A percentile compares a stretch with the other conserved stretches of the same genome.
phyloP scores from a whole-genome alignment of 768 basidiomycete species.

The Udeniomyces megalosporus region DNA sequence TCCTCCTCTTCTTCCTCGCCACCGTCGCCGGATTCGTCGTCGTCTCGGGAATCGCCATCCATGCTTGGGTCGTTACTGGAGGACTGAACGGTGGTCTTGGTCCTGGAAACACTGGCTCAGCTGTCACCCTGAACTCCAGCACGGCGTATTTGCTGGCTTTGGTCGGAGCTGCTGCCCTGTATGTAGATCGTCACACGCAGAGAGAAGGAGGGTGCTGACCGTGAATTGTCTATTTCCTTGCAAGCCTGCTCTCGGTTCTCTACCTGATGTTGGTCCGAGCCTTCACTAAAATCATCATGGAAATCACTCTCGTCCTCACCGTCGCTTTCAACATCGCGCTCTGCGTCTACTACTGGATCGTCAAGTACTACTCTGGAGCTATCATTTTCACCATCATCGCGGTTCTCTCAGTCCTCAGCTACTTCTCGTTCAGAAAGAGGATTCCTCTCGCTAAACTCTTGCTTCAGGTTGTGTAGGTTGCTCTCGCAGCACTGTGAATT shows the following conservation, averaged over 20 bases:
- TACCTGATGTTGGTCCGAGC: slow-evolving; percentile 55
- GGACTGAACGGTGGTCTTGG: slow-evolving; percentile 60
- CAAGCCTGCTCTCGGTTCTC: slow-evolving; percentile 40
- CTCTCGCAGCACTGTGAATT: not conserved
- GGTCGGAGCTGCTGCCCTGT: slow-evolving; percentile 48
- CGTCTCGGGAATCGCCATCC: slow-evolving; percentile 48
- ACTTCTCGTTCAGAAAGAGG: slow-evolving; percentile 39
- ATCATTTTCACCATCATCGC: slow-evolving; percentile 73
- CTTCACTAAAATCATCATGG: slow-evolving; percentile 62
- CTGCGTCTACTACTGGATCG: slow-evolving; percentile 59
- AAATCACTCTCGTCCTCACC: slow-evolving; percentile 46
- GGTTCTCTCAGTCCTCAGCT: slow-evolving; percentile 53
- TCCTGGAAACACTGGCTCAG: slow-evolving; percentile 35
- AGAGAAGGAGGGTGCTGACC: not conserved
- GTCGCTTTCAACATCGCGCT: slow-evolving; percentile 41
- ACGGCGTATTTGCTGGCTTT: slow-evolving; percentile 62
- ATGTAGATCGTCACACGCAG: not conserved
- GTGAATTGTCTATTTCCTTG: not conserved
- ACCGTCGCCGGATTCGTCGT: slow-evolving; percentile 56
- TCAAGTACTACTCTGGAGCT: slow-evolving; percentile 39
- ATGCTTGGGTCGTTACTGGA: slow-evolving; percentile 44
- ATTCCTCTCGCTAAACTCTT: slow-evolving; percentile 66
- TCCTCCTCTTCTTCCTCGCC: slow-evolving; percentile 54
- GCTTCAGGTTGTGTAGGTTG: slow-evolving; percentile 46
- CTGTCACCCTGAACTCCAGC: slow-evolving; percentile 51